Conservation (phyloP, 2,329 filamentous ascomycete species). For the Cercospora sp. region DNA sequence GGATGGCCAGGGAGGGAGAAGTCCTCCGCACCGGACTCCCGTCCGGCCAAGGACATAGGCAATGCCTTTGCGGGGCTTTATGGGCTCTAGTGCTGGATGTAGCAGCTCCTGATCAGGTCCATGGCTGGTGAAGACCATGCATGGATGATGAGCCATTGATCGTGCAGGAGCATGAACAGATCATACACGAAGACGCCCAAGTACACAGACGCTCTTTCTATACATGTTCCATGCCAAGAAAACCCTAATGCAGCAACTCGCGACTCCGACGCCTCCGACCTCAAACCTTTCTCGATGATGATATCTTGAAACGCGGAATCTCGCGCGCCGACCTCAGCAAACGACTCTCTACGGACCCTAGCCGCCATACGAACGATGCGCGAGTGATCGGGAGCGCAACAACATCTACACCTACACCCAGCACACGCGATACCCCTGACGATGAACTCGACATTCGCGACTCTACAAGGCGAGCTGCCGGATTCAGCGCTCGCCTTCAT, state of each 20-base stretch:
- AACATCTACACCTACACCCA: not conserved
- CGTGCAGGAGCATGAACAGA: not conserved
- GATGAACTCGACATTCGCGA: constrained; percentile 29
- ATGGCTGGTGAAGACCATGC: not conserved
- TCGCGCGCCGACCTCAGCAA: not conserved
- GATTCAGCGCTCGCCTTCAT: constrained; percentile 57
- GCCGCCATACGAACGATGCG: not conserved
- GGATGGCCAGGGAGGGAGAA: not conserved
- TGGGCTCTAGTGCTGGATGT: not conserved
- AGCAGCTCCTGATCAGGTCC: not conserved
- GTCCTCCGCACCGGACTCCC: not conserved
- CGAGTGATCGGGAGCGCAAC: not conserved
- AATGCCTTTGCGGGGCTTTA: not conserved
- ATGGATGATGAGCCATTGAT: not conserved
- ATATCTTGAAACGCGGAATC: not conserved
- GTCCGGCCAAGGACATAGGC: not conserved
- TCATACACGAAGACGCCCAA: not conserved
- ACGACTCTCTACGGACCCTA: not conserved
- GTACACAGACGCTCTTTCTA: not conserved
- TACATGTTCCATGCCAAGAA: constrained; percentile 2
- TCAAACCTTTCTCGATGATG: constrained; percentile 3
- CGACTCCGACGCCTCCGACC: not conserved
- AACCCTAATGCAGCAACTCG: constrained; percentile 3
- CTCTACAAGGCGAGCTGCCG: constrained; percentile 55
- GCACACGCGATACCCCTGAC: not conserved